phyloP scores from a whole-genome alignment of 495 filamentous ascomycete genomes.

The Jackrogersella multiformis region DNA sequence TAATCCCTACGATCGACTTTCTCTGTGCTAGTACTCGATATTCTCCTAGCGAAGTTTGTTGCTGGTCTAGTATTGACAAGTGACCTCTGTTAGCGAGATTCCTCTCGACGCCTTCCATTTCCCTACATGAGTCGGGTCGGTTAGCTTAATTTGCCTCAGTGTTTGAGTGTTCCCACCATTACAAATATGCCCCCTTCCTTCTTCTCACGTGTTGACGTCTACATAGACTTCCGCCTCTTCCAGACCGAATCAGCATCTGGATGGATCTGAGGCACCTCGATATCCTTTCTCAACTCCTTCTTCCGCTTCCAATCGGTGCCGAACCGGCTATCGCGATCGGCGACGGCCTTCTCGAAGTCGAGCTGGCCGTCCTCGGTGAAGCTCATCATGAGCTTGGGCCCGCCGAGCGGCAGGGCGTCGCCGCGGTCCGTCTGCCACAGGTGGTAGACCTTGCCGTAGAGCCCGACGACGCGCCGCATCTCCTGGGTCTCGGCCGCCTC shows the following conservation, averaged over 20 bases:
- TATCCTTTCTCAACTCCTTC: slow-evolving; percentile 67
- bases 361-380: slow-evolving; percentile 66
- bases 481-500: slow-evolving; percentile 79
- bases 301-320: slow-evolving; percentile 68
- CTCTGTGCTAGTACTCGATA: neutral
- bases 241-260: slow-evolving; percentile 55
- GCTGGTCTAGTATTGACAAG: neutral
- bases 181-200: neutral
- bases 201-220: neutral
- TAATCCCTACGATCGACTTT: slow-evolving; percentile 15
- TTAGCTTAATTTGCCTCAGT: too few species aligned
- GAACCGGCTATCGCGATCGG: slow-evolving; percentile 72
- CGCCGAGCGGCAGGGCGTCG: slow-evolving; percentile 75
- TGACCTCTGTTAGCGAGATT: neutral
- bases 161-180: too few species aligned
- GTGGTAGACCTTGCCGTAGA: slow-evolving; percentile 93
- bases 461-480: slow-evolving; percentile 74
- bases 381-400: slow-evolving; percentile 81
- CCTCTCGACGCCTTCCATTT: too few species aligned
- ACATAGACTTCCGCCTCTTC: slow-evolving; percentile 43
- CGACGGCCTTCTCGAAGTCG: slow-evolving; percentile 67
- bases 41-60: slow-evolving; percentile 2
- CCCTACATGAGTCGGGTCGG: too few species aligned
- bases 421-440: slow-evolving; percentile 90
- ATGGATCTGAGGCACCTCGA: slow-evolving; percentile 68